Conservation (phyloP, 441 rosid genomes). For the Corymbia calophylla region DNA sequence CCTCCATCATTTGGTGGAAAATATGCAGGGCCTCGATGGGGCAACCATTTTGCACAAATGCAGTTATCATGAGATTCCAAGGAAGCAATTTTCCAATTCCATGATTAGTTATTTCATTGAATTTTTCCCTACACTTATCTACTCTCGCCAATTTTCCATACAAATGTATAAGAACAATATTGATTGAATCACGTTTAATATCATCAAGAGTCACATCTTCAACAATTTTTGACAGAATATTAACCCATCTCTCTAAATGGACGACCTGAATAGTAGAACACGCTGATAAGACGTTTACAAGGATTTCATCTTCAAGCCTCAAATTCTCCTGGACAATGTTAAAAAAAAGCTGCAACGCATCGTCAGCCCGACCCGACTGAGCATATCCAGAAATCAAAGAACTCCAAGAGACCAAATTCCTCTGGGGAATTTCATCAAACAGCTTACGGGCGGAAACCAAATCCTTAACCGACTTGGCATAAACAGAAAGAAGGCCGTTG, state of each 20-base stretch:
- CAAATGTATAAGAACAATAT: slow-evolving; percentile 24
- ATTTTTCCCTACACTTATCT: slow-evolving; percentile 22
- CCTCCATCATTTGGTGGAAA: slow-evolving; percentile 23
- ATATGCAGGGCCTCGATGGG: slow-evolving; percentile 25
- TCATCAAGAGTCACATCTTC: not conserved
- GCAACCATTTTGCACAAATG: slow-evolving; percentile 28
- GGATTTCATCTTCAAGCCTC: slow-evolving; percentile 20
- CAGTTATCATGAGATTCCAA: slow-evolving; percentile 36
- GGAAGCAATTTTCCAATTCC: slow-evolving; percentile 26
- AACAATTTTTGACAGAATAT: not conserved
- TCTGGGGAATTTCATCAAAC: slow-evolving; percentile 38
- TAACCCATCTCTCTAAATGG: slow-evolving; percentile 25
- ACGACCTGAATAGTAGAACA: slow-evolving; percentile 16
- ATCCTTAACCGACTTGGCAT: slow-evolving; percentile 8
- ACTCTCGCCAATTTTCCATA: slow-evolving; percentile 31
- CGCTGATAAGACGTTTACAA: slow-evolving; percentile 32
- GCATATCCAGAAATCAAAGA: slow-evolving; percentile 28
- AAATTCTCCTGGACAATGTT: slow-evolving; percentile 16
- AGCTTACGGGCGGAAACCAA: slow-evolving; percentile 24
- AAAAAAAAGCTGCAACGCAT: slow-evolving; percentile 24
- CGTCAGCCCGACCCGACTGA: slow-evolving; percentile 17
- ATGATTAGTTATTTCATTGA: slow-evolving; percentile 7
- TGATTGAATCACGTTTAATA: slow-evolving; percentile 11
- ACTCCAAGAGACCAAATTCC: slow-evolving; percentile 20
- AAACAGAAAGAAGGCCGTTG: slow-evolving; percentile 18